Evolutionary conservation across 2,329 filamentous ascomycete genomes (phyloP).

Genomic region (Ceratocystis destructans): DNA sequence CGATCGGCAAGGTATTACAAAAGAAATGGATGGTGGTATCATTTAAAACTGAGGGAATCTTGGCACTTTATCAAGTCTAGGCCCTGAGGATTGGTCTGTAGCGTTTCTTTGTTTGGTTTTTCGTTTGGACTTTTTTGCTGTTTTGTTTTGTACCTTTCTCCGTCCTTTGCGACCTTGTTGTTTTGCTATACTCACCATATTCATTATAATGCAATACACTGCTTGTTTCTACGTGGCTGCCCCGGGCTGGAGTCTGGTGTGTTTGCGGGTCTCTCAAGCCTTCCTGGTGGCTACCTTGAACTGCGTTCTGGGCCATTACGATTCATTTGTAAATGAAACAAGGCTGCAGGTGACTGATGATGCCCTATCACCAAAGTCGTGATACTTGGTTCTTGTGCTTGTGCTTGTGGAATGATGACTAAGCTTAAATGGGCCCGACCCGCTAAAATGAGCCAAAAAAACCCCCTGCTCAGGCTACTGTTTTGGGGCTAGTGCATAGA

Average conservation of each 20-base stretch:
- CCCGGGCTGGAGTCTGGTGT: background rate
- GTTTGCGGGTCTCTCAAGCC: background rate
- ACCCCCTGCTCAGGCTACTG: background rate
- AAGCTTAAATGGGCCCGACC: background rate
- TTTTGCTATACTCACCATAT: background rate
- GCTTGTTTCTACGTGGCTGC: background rate
- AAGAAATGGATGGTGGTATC: constrained; percentile 11
- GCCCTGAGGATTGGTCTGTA: constrained; percentile 14
- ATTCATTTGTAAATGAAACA: too few relatives aligned
- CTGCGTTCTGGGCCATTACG: background rate
- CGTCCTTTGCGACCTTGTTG: background rate
- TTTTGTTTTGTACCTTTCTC: background rate
- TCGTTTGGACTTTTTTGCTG: background rate
- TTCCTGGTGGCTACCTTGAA: background rate
- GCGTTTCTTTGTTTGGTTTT: constrained; percentile 11
- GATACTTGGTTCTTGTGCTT: background rate
- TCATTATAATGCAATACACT: background rate
- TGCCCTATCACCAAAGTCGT: too few relatives aligned
- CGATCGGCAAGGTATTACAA: constrained; percentile 7
- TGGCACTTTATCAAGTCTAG: constrained; percentile 15
- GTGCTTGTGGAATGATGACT: background rate
- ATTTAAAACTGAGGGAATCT: constrained; percentile 9
- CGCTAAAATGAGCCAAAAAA: background rate
- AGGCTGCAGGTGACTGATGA: too few relatives aligned
- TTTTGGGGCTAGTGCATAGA: constrained; percentile 8